These are phyloP conservation scores for Diaporthe batatas DNA, from an alignment of 2,329 filamentous ascomycete species.

Conservation along the genomic window DNA sequence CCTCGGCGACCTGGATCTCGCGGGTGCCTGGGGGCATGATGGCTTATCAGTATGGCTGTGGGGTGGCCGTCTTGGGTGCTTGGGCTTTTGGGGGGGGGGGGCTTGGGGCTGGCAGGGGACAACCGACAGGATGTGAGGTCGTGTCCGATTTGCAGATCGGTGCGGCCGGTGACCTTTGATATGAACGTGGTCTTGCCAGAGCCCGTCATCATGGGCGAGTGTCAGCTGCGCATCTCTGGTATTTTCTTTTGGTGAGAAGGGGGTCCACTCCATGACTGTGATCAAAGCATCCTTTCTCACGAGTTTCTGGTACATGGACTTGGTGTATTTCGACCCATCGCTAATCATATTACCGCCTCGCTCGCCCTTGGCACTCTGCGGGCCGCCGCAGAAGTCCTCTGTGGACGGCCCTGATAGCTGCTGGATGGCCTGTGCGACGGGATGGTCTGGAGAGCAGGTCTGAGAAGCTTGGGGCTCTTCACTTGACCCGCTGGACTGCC, in stretches of 20 bases:
- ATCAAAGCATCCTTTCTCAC: constrained; percentile 44
- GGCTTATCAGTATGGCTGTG: constrained; percentile 6
- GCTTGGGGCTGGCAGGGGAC: not conserved
- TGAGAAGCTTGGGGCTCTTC: constrained; percentile 34
- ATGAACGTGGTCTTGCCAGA: constrained; percentile 56
- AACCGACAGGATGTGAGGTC: constrained; percentile 50
- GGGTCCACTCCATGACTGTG: constrained; percentile 46
- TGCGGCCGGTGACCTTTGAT: constrained; percentile 51
- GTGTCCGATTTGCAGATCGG: constrained; percentile 51
- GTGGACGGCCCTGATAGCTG: not conserved
- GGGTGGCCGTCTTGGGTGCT: no score
- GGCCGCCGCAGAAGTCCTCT: not conserved
- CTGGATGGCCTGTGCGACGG: not conserved
- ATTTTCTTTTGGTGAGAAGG: not conserved
- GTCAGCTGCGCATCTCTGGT: not conserved
- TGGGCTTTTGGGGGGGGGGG: no score
- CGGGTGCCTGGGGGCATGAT: constrained; percentile 46
- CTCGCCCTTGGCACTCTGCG: not conserved
- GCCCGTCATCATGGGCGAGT: constrained; percentile 50
- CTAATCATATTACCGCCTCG: constrained; percentile 20
- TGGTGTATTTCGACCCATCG: constrained; percentile 39
- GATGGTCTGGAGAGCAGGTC: not conserved
- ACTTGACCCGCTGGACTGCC: constrained; percentile 6
- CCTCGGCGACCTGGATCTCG: constrained; percentile 49
- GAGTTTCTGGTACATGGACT: constrained; percentile 37